Percentiles rank a stretch among this genome's conserved stretches.
Evolutionary conservation across 2,329 filamentous ascomycete genomes (phyloP).

Genomic region (Pseudopyricularia javanii): DNA sequence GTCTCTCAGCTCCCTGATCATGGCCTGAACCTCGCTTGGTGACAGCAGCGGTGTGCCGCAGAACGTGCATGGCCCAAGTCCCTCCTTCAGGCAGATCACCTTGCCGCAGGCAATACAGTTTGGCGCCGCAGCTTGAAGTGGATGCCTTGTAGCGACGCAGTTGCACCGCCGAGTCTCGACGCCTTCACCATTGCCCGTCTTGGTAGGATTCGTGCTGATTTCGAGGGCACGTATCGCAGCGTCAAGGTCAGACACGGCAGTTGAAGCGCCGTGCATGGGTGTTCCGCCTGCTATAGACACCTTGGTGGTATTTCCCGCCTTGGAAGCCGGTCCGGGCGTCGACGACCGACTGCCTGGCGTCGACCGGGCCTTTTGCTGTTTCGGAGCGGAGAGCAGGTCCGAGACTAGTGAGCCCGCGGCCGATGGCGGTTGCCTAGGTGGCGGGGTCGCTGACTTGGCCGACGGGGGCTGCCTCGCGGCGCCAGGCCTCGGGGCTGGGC

Average conservation of each 20-base stretch:
- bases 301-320: conserved; percentile 29
- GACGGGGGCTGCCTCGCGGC: conserved; percentile 26
- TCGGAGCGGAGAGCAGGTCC: conserved; percentile 43
- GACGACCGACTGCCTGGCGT: conserved; percentile 34
- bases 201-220: conserved; percentile 75
- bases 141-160: conserved; percentile 80
- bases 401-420: conserved; percentile 72
- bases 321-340: conserved; percentile 36
- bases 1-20: conserved; percentile 71
- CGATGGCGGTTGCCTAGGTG: conserved; percentile 47
- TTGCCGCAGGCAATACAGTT: conserved; percentile 92
- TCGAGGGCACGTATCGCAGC: conserved; percentile 82
- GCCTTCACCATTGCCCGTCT: conserved; percentile 27
- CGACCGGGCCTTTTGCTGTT: conserved; percentile 39
- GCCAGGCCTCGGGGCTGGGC: conserved; percentile 23
- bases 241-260: conserved; percentile 57
- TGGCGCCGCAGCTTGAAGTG: conserved; percentile 78
- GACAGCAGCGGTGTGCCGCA: conserved; percentile 67
- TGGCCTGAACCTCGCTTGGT: conserved; percentile 63
- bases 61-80: conserved; percentile 85
- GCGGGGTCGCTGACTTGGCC: conserved; percentile 33
- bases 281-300: conserved; percentile 63
- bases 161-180: conserved; percentile 60
- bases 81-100: conserved; percentile 89
- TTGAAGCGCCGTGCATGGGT: conserved; percentile 71